phyloP scores from a whole-genome alignment of 345 rosid genomes.

The Euphorbia peplus region DNA sequence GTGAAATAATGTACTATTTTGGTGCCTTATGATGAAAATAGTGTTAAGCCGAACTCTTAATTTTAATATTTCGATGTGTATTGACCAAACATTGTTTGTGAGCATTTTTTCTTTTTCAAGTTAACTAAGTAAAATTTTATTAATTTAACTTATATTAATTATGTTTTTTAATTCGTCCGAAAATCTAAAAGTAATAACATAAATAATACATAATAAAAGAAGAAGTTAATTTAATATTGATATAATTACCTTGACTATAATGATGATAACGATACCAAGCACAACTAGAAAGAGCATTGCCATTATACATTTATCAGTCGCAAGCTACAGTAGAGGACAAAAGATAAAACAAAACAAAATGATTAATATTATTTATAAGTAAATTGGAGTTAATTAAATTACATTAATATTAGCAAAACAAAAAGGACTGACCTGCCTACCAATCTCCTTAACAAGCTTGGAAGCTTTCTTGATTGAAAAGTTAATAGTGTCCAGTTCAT shows the following conservation, averaged over 20 bases:
- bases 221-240: no score
- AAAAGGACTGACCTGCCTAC: slow-evolving; percentile 84
- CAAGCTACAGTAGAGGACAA: slow-evolving; percentile 64
- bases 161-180: no score
- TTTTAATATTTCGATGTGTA: no score
- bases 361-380: background rate
- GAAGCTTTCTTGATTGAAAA: slow-evolving; percentile 94
- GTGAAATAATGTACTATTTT: no score
- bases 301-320: slow-evolving; percentile 93
- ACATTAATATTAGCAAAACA: background rate
- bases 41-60: no score
- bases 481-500: slow-evolving; percentile 93
- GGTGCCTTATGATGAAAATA: no score
- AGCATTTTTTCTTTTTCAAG: no score
- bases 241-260: slow-evolving; percentile 76
- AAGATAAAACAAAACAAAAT: no score
- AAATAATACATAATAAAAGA: background rate
- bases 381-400: background rate
- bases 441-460: slow-evolving; percentile 88
- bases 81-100: no score
- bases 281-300: slow-evolving; percentile 77
- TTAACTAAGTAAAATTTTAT: no score
- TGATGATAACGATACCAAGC: slow-evolving; percentile 75
- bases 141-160: no score
- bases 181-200: no score